Evolutionary conservation across 2,329 filamentous ascomycete species (phyloP), one percentile per base, ranked within the genome.

Genomic region (Alternaria brassicicola): DNA sequence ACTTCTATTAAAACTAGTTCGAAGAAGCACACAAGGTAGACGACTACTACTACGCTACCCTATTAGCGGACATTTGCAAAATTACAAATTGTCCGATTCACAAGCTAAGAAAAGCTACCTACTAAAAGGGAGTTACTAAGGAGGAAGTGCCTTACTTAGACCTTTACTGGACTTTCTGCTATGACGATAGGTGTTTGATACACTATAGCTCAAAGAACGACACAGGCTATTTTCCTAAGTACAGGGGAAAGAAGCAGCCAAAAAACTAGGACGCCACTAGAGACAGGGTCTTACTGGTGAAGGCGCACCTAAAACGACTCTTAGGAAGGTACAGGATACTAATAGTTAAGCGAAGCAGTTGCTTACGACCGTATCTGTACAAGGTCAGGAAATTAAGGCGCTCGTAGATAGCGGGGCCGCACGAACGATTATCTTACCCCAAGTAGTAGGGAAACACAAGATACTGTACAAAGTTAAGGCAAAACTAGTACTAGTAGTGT

Each of bases 251-350:
- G 3, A 51, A 23, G 26, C 2, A 23, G 36, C n/a, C 10, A 51
- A 51, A 42, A 51, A 51, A 51, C 48, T 51, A 42, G 26, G 6
- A 51, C 12, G 10, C 48, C 9, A 33, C 48, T 17, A 51, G 26
- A 3, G 48, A 51, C 6, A 51, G 12, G 17, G 48, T 42, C 12
- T 23, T n/a, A 10, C 48, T 51, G 12, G 48, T 25, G 12, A 21
- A 51, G 26, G 36, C 4, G 23, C n/a, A 15, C 25, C 35, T 41
- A 50, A 30, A 50, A 50, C 35, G 6, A 41, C 47, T 25, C 35
- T 38, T 15, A 38, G 6, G 7, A 26, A 38, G 4, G 23, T 49
- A 38, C 23, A 36, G 6, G 21, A 26, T 35, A 26, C 19, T 35
- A 17, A n/a, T 35, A 19, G 15, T 21, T 19, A 36, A 6, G 7